These are phyloP conservation scores for Fusarium pseudonygamai DNA, from an alignment of 2,329 filamentous ascomycete species.

Conservation along the genomic window DNA sequence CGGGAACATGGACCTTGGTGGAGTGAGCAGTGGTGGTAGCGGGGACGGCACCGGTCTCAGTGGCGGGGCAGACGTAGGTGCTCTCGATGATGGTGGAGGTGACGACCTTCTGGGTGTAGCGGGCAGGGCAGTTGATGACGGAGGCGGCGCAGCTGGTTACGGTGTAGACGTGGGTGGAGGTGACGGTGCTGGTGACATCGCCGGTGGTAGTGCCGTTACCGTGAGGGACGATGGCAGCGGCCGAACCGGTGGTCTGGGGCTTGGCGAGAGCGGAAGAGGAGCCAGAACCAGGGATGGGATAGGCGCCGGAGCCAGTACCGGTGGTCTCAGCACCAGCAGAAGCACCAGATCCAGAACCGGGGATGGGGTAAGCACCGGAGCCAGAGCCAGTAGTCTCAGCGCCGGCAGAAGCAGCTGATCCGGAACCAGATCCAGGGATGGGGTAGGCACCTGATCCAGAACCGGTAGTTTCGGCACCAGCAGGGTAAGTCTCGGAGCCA, in stretches of 20 bases:
- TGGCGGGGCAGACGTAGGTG: slow-evolving; percentile 40
- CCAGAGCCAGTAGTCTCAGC: not conserved
- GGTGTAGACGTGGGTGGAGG: slow-evolving; percentile 42
- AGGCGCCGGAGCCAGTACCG: not conserved
- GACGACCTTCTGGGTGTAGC: slow-evolving; percentile 47
- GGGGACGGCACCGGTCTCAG: slow-evolving; percentile 19
- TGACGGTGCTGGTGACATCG: slow-evolving; percentile 38
- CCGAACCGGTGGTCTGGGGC: not conserved
- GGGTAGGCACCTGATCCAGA: not conserved
- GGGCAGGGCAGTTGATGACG: slow-evolving; percentile 53
- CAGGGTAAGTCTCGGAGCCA: not conserved
- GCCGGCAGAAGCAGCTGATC: not conserved
- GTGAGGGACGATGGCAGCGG: not conserved
- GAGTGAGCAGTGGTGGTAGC: slow-evolving; percentile 17
- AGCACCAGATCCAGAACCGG: not conserved
- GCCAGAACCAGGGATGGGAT: not conserved
- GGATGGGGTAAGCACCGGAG: not conserved
- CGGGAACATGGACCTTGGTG: slow-evolving; percentile 14
- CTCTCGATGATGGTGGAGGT: slow-evolving; percentile 36
- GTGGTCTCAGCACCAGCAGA: not conserved
- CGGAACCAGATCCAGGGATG: too few relatives aligned
- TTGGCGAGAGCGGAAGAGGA: not conserved
- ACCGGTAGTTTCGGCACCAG: not conserved
- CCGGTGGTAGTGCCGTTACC: slow-evolving; percentile 13
- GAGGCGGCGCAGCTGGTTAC: slow-evolving; percentile 51